Base-by-base conservation (phyloP, 257 asterid species). In the Oldenlandia corymbosa region DNA sequence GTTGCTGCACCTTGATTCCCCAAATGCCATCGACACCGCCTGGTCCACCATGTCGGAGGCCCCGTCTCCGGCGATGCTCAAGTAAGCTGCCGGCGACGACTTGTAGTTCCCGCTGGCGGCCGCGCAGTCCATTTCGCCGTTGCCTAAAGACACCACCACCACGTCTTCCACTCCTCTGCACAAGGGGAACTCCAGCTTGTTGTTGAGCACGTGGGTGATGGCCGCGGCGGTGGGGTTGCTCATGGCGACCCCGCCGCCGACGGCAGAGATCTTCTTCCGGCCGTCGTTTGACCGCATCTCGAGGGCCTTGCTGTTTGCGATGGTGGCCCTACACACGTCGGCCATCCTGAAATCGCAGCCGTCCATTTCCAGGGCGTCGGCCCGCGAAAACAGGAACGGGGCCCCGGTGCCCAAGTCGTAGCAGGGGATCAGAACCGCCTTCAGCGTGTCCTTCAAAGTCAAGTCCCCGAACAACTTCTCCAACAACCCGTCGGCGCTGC, bases 41-140 rank as follows among this genome's bases (percentile, higher is more conserved):
- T 90, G 92, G 78, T 90, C 97, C 56, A 89, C 97, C 90, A 85
- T 82, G 84, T 90, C 95, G 71, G 95, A 84, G 58, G 92, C 94
- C 34, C 92, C 94, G 47, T 85, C 80, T n/a, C 87, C 97, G 70
- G 94, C 91, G 12, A 90, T 81, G 45, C 73, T 69, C 34, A 85
- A 72, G 4, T 71, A 74, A 0, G 80, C 63, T 21, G 68, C 58
- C 49, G 73, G 76, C 9, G 79, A 65, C 4, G 78, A 58, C 8
- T 3, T 47, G 1, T 55, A 14, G 32, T 65, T 76, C 36, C 70
- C 65, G n/a, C n/a, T n/a, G n/a, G n/a, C n/a, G 48, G 51, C 5
- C 1, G 13, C 70, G 34, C 83, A 58, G 21, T 69, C 71, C n/a
- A 70, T 64, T 27, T 81, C 87, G 0, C 90, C 88, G 23, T 76